These are phyloP conservation scores for Clarireedia hainanense DNA, from an alignment of 2,329 filamentous ascomycete species.

Conservation along the genomic window DNA sequence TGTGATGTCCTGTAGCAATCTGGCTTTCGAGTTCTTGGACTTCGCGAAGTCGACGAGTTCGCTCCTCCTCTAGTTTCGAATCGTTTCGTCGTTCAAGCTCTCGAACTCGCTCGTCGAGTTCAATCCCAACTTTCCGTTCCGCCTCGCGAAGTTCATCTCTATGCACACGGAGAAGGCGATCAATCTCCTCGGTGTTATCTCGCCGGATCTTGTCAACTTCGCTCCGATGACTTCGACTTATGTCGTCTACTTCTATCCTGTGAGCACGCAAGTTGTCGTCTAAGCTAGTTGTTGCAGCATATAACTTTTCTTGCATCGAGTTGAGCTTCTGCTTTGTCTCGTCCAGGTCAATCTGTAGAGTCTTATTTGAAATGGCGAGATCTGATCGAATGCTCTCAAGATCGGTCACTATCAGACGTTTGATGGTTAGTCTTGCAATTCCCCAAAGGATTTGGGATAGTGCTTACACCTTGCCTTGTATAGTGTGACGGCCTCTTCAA, in stretches of 20 bases:
- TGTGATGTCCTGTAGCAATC: constrained; percentile 38
- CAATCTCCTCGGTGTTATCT: constrained; percentile 44
- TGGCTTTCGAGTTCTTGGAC: constrained; percentile 54
- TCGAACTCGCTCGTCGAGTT: constrained; percentile 26
- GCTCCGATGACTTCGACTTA: constrained; percentile 44
- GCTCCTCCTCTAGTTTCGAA: constrained; percentile 58
- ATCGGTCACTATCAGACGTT: constrained; percentile 31
- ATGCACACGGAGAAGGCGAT: constrained; percentile 52
- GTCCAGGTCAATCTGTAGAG: constrained; percentile 61
- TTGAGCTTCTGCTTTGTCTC: constrained; percentile 38
- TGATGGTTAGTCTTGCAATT: not conserved
- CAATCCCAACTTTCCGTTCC: constrained; percentile 50
- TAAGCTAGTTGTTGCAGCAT: constrained; percentile 40
- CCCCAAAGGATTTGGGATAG: not conserved
- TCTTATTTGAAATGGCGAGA: constrained; percentile 35
- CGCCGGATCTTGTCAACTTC: constrained; percentile 47
- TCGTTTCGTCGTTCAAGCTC: constrained; percentile 27
- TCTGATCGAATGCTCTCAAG: constrained; percentile 38
- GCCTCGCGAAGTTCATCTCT: constrained; percentile 60
- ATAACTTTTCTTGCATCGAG: constrained; percentile 34
- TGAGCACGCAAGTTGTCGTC: constrained; percentile 40
- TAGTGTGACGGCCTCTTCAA: constrained; percentile 67
- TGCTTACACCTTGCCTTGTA: constrained; percentile 53
- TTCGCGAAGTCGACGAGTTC: constrained; percentile 49
- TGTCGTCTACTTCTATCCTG: constrained; percentile 47